Percentiles rank a stretch among this genome's conserved stretches.
Evolutionary conservation across 768 basidiomycete genomes (phyloP).

Genomic region (Asterophora lycoperdoides): DNA sequence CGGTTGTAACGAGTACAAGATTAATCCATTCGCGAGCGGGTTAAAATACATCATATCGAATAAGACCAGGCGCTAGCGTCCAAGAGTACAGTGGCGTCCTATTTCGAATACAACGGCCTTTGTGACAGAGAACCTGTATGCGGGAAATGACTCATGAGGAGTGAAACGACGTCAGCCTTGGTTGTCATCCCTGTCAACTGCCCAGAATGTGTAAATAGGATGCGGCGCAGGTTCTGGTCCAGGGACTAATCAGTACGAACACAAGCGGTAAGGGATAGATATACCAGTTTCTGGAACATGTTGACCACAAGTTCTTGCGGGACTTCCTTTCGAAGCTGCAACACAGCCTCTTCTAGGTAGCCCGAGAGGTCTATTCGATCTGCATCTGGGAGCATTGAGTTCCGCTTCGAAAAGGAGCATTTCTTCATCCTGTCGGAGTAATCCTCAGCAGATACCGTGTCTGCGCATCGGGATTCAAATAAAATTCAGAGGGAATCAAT

Average conservation of each 20-base stretch:
- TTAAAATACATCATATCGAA: constrained; percentile 4
- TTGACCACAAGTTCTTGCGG: constrained; percentile 67
- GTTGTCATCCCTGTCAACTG: constrained; percentile 62
- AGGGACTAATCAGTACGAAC: neutral
- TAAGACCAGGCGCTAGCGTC: neutral
- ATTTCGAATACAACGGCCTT: constrained; percentile 2
- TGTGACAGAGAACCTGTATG: constrained; percentile 42
- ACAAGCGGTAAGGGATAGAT: constrained; percentile 4
- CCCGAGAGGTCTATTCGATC: constrained; percentile 35
- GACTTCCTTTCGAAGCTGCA: constrained; percentile 64
- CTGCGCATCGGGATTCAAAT: constrained; percentile 14
- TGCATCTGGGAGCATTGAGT: constrained; percentile 22
- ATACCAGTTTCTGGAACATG: constrained; percentile 71
- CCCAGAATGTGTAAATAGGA: constrained; percentile 61
- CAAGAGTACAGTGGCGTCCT: neutral
- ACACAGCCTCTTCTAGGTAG: constrained; percentile 44
- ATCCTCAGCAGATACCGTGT: constrained; percentile 28
- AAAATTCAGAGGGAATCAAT: neutral
- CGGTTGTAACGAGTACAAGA: constrained; percentile 5
- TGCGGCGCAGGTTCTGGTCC: constrained; percentile 59
- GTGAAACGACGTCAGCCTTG: constrained; percentile 58
- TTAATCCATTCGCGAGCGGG: neutral
- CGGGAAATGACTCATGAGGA: constrained; percentile 55
- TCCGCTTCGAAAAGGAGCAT: constrained; percentile 40
- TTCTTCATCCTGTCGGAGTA: constrained; percentile 25